A percentile compares a stretch with the other conserved stretches of the same genome.
These are phyloP conservation scores for Prunus yedoensis DNA, from an alignment of 331 rosid genomes.

Conservation along the genomic window DNA sequence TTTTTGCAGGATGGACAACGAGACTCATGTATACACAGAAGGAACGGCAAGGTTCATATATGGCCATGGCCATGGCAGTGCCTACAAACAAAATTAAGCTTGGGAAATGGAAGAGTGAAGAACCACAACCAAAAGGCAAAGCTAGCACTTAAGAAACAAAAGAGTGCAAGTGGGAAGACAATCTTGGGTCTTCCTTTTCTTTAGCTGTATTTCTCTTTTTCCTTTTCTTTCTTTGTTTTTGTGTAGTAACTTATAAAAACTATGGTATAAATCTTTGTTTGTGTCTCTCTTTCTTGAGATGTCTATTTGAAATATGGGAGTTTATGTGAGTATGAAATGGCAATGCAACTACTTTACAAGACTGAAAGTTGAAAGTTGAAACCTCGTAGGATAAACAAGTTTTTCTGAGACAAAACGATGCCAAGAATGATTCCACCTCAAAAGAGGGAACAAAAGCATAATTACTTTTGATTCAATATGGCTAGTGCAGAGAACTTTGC, in stretches of 20 bases:
- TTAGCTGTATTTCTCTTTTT: not conserved
- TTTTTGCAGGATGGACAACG: slow-evolving; percentile 67
- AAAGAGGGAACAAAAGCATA: no score
- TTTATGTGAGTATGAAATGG: not conserved
- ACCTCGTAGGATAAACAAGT: not conserved
- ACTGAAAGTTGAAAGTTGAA: not conserved
- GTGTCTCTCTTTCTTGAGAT: slow-evolving; percentile 22
- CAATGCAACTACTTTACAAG: not conserved
- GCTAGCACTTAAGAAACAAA: slow-evolving; percentile 27
- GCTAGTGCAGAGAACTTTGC: no score
- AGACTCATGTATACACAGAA: slow-evolving; percentile 92
- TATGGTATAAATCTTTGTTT: slow-evolving; percentile 44
- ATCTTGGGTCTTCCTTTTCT: slow-evolving; percentile 29
- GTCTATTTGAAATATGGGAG: not conserved
- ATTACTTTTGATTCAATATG: no score
- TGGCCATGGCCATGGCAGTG: slow-evolving; percentile 86
- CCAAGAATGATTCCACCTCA: no score
- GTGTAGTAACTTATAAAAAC: slow-evolving; percentile 47
- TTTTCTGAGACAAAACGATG: not conserved
- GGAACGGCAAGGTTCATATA: slow-evolving; percentile 92
- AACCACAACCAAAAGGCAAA: not conserved
- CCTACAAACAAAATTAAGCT: slow-evolving; percentile 44
- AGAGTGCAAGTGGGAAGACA: slow-evolving; percentile 36
- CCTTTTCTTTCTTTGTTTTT: slow-evolving; percentile 27
- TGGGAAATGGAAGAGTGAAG: slow-evolving; percentile 28